Base-by-base conservation (phyloP, 805 yeast genomes). In the Pichia membranifaciens region DNA sequence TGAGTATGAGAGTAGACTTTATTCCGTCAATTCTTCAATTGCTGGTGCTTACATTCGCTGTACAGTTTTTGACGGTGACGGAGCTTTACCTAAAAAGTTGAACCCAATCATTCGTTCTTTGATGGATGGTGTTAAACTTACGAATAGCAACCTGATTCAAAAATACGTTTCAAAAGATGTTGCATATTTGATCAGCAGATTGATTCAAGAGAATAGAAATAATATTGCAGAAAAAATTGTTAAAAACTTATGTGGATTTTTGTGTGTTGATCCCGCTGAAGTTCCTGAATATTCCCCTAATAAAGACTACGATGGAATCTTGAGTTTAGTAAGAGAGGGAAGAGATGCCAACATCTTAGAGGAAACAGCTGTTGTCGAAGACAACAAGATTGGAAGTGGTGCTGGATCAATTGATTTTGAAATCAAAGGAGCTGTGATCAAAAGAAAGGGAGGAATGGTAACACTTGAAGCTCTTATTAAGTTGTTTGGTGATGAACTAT, bases 231-330 rank as follows among this genome's bases (percentile, higher is more conserved):
- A 87, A 56, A 93, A 93, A 61, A 84, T 95, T 53, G 79, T 87
- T 38, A 91, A 87, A 62, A 93, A 93, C 59, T 68, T 95, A 47
- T 87, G 96, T 67, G 96, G 91, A 0, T 91, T 91, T 61, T 61
- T 93, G 44, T 93, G 99, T 68, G 96, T 90, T 29, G 99, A 91
- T 61, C 88, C 96, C 0, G 79, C 93, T 3, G 97, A 90, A 60
- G 96, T 91, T 29, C 99, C 99, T 2, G 97, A 88, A 58, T 93
- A 87, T 59, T 71, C 73, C 15, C 82, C 84, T 39, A 85, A 86
- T 55, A 75, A 76, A 34, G 64, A 67, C 13, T 69, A 73, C 47
- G 79, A 76, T 39, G 68, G 69, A 13, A 83, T 91, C 12, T 66
- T 90, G 45, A 87, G 96, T 1, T 71, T 89, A 55, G 72, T 79